Evolutionary conservation across 2,329 filamentous ascomycete species (phyloP).

Genomic region (Aphanoascus verrucosus): DNA sequence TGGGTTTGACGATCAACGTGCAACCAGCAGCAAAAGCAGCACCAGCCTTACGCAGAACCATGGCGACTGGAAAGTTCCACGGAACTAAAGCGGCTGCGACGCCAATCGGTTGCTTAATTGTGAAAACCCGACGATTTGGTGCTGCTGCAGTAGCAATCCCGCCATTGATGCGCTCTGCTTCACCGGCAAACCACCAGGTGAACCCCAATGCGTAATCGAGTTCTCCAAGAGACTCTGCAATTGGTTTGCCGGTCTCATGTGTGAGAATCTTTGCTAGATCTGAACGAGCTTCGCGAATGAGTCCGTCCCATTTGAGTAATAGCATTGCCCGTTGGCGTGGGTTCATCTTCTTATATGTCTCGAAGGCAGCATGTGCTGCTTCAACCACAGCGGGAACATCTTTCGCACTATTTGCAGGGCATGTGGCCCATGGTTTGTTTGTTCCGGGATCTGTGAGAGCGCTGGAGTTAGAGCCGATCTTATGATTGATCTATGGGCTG

Average conservation of each 20-base stretch:
- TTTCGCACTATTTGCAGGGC: conserved; percentile 41
- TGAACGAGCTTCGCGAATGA: conserved; percentile 52
- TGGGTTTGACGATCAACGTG: conserved; percentile 31
- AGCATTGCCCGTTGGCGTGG: conserved; percentile 52
- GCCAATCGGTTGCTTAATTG: conserved; percentile 71
- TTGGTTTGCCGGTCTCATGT: conserved; percentile 81
- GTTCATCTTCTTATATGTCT: conserved; percentile 49
- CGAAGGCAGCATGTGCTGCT: conserved; percentile 50
- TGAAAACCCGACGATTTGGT: conserved; percentile 63
- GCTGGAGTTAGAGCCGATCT: conserved; percentile 5
- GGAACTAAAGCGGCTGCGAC: conserved; percentile 76
- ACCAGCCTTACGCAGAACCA: conserved; percentile 43
- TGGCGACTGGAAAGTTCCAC: conserved; percentile 78
- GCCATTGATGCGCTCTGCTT: conserved; percentile 63
- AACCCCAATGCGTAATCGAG: conserved; percentile 63
- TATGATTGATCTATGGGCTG: neutral
- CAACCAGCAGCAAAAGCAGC: conserved; percentile 32
- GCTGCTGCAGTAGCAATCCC: conserved; percentile 61
- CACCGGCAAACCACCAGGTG: conserved; percentile 72
- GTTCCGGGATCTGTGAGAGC: conserved; percentile 40
- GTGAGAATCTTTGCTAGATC: conserved; percentile 76
- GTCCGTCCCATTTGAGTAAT: conserved; percentile 53
- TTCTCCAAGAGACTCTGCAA: conserved; percentile 63
- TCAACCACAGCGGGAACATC: conserved; percentile 53
- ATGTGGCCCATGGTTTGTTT: conserved; percentile 42